These are phyloP conservation scores for Protomyces macrosporus DNA, from an alignment of 1,139 yeast genomes.

Conservation along the genomic window DNA sequence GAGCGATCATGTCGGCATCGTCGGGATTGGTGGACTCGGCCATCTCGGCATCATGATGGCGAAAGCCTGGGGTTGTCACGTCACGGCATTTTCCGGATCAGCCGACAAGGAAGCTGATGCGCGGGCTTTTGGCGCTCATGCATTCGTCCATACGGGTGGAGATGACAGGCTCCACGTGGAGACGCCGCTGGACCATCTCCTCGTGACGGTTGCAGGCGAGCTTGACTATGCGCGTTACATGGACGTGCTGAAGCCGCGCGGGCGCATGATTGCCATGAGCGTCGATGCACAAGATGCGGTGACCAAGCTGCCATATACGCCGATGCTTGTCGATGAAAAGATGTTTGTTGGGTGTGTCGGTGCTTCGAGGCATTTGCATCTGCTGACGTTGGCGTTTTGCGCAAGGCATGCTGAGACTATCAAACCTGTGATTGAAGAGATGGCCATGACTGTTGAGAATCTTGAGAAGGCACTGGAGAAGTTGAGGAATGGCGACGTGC, in stretches of 20 bases:
- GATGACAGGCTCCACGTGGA: slow-evolving; percentile 31
- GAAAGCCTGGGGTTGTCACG: slow-evolving; percentile 43
- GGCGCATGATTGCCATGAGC: slow-evolving; percentile 3
- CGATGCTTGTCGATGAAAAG: slow-evolving; percentile 9
- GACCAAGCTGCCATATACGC: slow-evolving; percentile 8
- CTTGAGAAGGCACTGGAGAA: slow-evolving; percentile 2
- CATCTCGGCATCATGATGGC: slow-evolving; percentile 44
- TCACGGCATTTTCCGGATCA: slow-evolving; percentile 41
- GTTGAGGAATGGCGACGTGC: neutral
- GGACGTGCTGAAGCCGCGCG: slow-evolving; percentile 15
- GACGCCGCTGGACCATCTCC: slow-evolving; percentile 12
- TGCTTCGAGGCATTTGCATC: slow-evolving; percentile 22
- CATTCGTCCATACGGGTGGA: slow-evolving; percentile 39
- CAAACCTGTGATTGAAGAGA: slow-evolving; percentile 10
- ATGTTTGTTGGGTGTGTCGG: slow-evolving; percentile 14
- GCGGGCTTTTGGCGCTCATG: slow-evolving; percentile 40
- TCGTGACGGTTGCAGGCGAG: slow-evolving; percentile 23
- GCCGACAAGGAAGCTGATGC: slow-evolving; percentile 41
- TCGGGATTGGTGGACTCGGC: slow-evolving; percentile 47
- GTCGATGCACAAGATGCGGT: slow-evolving; percentile 4
- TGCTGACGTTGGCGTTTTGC: slow-evolving; percentile 26
- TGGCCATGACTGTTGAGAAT: slow-evolving; percentile 7
- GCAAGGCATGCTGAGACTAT: slow-evolving; percentile 22
- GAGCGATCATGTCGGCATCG: slow-evolving; percentile 41
- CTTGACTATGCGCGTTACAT: slow-evolving; percentile 13